Conservation (phyloP, 2,329 filamentous ascomycete genomes). For the Pleoardoris graminearum region DNA sequence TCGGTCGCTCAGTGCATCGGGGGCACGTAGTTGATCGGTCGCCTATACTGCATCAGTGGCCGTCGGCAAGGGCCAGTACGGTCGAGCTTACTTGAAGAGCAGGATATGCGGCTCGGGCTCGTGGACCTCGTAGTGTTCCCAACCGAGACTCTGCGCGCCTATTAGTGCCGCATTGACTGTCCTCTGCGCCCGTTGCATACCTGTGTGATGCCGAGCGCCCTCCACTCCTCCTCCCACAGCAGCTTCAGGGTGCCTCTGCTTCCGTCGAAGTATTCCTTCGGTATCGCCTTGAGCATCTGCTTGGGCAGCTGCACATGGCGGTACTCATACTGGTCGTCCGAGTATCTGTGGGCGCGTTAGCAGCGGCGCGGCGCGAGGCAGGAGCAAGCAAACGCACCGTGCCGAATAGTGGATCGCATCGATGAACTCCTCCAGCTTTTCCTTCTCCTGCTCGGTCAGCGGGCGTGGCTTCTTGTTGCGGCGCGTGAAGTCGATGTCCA, state of each 20-base stretch:
- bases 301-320: conserved; percentile 97
- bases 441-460: conserved; percentile 78
- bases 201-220: conserved; percentile 95
- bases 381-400: conserved; percentile 61
- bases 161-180: conserved; percentile 14
- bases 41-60: conserved; percentile 54
- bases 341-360: conserved; percentile 68
- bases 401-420: conserved; percentile 95
- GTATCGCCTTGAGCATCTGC: conserved; percentile 96
- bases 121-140: conserved; percentile 99
- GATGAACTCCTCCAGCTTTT: conserved; percentile 85
- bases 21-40: conserved; percentile 82
- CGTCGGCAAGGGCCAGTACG: neutral
- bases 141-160: conserved; percentile 78
- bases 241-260: conserved; percentile 91
- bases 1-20: conserved; percentile 51
- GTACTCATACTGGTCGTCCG: conserved; percentile 91
- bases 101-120: conserved; percentile 98
- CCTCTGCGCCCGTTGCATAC: conserved; percentile 53
- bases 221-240: conserved; percentile 98
- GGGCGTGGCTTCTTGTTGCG: conserved; percentile 85
- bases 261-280: conserved; percentile 89
- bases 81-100: conserved; percentile 83
- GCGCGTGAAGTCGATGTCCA: conserved; percentile 78
- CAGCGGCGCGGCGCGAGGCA: conserved; percentile 15